Evolutionary conservation across 345 rosid species (phyloP).

Genomic region (Syzygium oleosum): DNA sequence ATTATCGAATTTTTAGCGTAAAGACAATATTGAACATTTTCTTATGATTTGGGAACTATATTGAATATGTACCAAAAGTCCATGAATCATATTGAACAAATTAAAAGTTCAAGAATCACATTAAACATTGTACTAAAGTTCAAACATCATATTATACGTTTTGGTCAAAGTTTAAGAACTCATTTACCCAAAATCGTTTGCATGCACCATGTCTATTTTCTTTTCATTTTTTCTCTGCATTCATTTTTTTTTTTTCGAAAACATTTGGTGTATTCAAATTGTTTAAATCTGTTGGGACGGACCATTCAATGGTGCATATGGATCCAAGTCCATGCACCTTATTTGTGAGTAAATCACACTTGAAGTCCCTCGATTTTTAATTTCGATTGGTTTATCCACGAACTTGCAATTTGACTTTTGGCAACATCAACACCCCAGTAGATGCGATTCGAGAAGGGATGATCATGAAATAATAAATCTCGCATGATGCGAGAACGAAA

Average conservation of each 20-base stretch:
- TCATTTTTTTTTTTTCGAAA: too few species aligned
- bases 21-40: too few species aligned
- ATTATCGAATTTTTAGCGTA: too few species aligned
- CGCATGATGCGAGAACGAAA: fast-evolving
- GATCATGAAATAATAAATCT: not conserved
- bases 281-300: not conserved
- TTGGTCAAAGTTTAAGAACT: too few species aligned
- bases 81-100: too few species aligned
- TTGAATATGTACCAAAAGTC: too few species aligned
- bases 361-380: not conserved
- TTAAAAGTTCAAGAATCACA: too few species aligned
- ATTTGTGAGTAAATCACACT: not conserved
- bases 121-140: too few species aligned
- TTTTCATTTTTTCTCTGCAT: too few species aligned
- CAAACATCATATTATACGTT: too few species aligned
- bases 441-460: not conserved
- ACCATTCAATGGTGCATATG: not conserved
- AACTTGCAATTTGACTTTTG: not conserved
- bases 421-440: not conserved
- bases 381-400: not conserved
- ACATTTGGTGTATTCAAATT: too few species aligned
- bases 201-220: not conserved
- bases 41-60: fast-evolving
- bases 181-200: not conserved
- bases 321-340: not conserved